Evolutionary conservation across 495 filamentous ascomycete species (phyloP), one percentile per base, ranked within the genome.

Genomic region (Podospora australis): DNA sequence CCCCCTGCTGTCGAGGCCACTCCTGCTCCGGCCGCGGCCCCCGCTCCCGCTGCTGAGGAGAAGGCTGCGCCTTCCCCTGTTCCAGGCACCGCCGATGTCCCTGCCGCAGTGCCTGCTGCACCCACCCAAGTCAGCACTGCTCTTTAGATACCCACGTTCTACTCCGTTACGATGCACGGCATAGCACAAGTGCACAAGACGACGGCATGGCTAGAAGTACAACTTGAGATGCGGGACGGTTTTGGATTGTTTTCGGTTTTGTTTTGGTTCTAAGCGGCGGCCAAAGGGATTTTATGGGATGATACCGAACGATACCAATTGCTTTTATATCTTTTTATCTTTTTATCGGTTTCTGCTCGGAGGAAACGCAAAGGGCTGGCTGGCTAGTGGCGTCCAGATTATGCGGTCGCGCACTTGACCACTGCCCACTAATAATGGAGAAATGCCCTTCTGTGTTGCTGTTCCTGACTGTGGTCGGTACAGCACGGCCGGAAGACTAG

Each of bases 31-130:
- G 26, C 49, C 9, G 34, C 48, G 20, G 34, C 49, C 13, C 36
- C 48, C 14, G 34, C 50, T 28, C 39, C 32, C 22, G 55, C 55
- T 50, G 43, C 55, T 39, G 46, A 57, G 51, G 39, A 55, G 52
- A 54, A 55, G 36, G 52, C 45, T 4, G 6, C 55, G 7, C 52
- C 52, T 16, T 26, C 52, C n/a, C 39, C 57, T 7, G 49, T 50
- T 21, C 21, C 53, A 11, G 41, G 52, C 32, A 32, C 52, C 17
- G 29, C 55, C 3, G 49, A 49, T 17, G 42, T 48, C 17, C 14
- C 35, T 3, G 28, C 46, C 5, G 48, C 50, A 11, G 16, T 53
- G 14, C 39, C 57, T 30, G 44, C 50, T n/a, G 46, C 51, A 21
- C 17, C 54, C 19, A 39, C 55, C 22, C 14, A 50, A n/a, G 35